These are phyloP conservation scores for Cladosporium oxysporum DNA, from an alignment of 2,329 filamentous ascomycete species.

Conservation along the genomic window DNA sequence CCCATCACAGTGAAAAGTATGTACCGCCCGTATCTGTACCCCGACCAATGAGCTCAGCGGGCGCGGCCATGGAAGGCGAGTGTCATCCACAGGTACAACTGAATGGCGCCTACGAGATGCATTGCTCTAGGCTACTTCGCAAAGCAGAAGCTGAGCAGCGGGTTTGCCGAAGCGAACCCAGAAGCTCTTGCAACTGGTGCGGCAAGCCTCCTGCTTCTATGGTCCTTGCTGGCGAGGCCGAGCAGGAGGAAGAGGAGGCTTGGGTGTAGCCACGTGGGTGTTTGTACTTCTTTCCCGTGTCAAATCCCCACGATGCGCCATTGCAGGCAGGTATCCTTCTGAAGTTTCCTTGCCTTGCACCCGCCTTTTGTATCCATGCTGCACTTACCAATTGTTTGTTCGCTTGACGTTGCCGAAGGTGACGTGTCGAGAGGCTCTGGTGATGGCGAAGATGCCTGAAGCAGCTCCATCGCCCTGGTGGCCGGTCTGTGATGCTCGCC, in stretches of 20 bases:
- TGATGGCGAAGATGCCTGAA: not conserved
- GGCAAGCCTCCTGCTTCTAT: constrained; percentile 35
- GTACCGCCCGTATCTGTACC: constrained; percentile 71
- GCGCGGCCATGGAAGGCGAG: constrained; percentile 62
- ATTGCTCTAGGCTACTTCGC: constrained; percentile 33
- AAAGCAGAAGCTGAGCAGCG: constrained; percentile 36
- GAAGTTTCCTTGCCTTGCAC: not conserved
- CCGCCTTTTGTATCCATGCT: not conserved
- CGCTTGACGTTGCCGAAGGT: not conserved
- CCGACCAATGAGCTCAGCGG: constrained; percentile 57
- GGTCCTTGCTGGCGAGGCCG: constrained; percentile 13
- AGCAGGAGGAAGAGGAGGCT: constrained; percentile 34
- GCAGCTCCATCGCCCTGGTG: not conserved
- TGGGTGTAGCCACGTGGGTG: not conserved
- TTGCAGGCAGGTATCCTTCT: not conserved
- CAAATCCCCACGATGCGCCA: not conserved
- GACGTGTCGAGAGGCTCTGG: not conserved
- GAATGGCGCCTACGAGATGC: not conserved
- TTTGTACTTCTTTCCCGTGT: not conserved
- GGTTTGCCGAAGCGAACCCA: constrained; percentile 41
- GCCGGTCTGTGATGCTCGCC: not conserved
- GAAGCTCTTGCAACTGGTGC: constrained; percentile 28
- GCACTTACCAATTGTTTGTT: not conserved
- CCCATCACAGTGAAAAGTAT: constrained; percentile 31
- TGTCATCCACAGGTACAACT: not conserved